Conservation (phyloP, 768 basidiomycete genomes). For the Fistulinella prunicolor region DNA sequence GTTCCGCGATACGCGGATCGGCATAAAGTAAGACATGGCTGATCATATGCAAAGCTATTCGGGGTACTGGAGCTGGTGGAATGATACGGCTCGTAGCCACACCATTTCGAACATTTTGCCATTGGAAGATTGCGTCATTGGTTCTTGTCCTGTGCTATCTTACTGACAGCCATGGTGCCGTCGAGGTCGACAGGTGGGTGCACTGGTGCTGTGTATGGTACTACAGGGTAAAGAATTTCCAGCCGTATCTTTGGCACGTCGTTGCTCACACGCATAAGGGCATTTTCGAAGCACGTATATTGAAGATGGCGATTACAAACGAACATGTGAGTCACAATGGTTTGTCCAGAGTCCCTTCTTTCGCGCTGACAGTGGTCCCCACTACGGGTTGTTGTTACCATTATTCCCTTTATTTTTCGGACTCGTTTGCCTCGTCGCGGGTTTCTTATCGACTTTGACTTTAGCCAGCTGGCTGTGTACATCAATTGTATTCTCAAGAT, state of each 20-base stretch:
- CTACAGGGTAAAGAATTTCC: slow-evolving; percentile 54
- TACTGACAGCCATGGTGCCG: slow-evolving; percentile 31
- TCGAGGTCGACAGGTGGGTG: slow-evolving; percentile 78
- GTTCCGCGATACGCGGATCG: slow-evolving; percentile 71
- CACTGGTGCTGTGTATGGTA: slow-evolving; percentile 80
- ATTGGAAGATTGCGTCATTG: slow-evolving; percentile 57
- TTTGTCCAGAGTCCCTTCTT: too few relatives aligned
- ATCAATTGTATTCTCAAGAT: slow-evolving; percentile 36
- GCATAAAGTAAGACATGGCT: slow-evolving; percentile 48
- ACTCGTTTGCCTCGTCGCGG: too few relatives aligned
- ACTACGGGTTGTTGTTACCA: too few relatives aligned
- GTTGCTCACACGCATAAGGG: too few relatives aligned
- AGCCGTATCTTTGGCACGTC: too few relatives aligned
- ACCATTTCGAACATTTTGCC: slow-evolving; percentile 83
- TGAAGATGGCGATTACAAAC: too few relatives aligned
- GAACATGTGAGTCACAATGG: too few relatives aligned
- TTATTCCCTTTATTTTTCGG: too few relatives aligned
- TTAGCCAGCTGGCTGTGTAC: slow-evolving; percentile 66
- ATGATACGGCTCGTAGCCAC: slow-evolving; percentile 70
- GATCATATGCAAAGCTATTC: slow-evolving; percentile 70
- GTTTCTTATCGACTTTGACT: too few relatives aligned
- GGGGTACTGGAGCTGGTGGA: slow-evolving; percentile 81
- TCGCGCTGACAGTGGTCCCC: too few relatives aligned
- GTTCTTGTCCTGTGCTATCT: neutral
- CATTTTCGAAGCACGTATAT: too few relatives aligned